Conservation (phyloP, 176 grass and related monocot species). For the Secale cereale region DNA sequence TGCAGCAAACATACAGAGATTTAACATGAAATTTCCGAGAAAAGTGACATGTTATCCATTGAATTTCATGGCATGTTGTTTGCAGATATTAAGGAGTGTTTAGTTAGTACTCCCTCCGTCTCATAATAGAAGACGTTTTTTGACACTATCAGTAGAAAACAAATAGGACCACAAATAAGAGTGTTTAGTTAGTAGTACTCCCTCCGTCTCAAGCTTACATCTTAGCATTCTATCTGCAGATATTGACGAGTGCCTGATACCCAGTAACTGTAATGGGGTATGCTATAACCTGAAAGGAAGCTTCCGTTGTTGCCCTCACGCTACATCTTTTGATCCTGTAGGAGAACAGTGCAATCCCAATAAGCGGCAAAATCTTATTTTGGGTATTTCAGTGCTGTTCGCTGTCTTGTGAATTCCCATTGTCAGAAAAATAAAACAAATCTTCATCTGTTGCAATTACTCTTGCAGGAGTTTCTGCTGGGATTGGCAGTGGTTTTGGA, state of each 20-base stretch:
- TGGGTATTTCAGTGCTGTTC: conserved; percentile 5
- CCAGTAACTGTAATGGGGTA: conserved; percentile 18
- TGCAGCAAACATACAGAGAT: neutral
- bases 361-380: conserved; percentile 26
- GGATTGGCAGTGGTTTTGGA: conserved; percentile 36
- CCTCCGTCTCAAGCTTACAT: neutral
- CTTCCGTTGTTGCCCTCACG: conserved; percentile 9
- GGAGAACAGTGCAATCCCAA: conserved; percentile 22
- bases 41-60: neutral
- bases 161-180: too few relatives aligned
- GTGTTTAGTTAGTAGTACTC: too few relatives aligned
- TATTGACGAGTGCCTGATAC: conserved; percentile 37
- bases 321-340: conserved; percentile 19
- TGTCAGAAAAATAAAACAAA: conserved; percentile 13
- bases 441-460: neutral
- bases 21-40: neutral
- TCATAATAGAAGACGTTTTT: too few relatives aligned
- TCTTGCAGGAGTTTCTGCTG: conserved; percentile 25
- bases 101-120: too few relatives aligned
- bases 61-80: neutral
- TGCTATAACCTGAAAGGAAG: conserved; percentile 28
- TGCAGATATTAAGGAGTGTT: neutral
- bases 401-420: neutral
- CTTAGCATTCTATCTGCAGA: conserved; percentile 16
- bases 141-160: too few relatives aligned